Conservation (phyloP, 2,329 filamentous ascomycete genomes). For the Akanthomyces muscarius region DNA sequence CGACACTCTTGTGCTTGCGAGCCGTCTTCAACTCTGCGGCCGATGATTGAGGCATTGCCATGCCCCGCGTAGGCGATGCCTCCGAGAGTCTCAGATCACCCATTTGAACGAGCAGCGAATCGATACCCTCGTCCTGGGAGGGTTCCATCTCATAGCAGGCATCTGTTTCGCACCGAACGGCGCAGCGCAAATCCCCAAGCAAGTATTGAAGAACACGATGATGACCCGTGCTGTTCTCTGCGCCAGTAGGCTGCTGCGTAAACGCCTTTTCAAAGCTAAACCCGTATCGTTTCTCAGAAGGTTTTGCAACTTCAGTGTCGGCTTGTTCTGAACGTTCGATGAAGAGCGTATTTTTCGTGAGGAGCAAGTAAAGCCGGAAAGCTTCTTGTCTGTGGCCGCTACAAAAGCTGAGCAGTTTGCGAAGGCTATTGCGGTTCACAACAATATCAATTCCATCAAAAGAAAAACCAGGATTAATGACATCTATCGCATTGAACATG, state of each 20-base stretch:
- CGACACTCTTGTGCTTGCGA: neutral
- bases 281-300: slow-evolving; percentile 4
- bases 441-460: slow-evolving; percentile 30
- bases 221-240: slow-evolving; percentile 16
- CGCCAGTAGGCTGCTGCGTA: slow-evolving; percentile 12
- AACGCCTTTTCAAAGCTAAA: slow-evolving; percentile 19
- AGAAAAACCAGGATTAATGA: slow-evolving; percentile 22
- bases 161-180: slow-evolving; percentile 22
- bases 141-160: slow-evolving; percentile 8
- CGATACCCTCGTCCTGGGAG: neutral
- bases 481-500: slow-evolving; percentile 26
- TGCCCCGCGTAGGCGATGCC: neutral
- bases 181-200: slow-evolving; percentile 21
- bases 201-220: slow-evolving; percentile 22
- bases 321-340: slow-evolving; percentile 9
- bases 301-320: neutral
- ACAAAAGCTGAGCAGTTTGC: slow-evolving; percentile 26
- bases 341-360: slow-evolving; percentile 19
- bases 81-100: neutral
- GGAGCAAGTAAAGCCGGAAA: slow-evolving; percentile 23
- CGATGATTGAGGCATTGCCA: slow-evolving; percentile 15
- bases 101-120: neutral
- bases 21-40: slow-evolving; percentile 24
- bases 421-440: slow-evolving; percentile 25
- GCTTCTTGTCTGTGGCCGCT: neutral